Evolutionary conservation across 495 filamentous ascomycete species (phyloP).

Genomic region (Neurospora pannonica): DNA sequence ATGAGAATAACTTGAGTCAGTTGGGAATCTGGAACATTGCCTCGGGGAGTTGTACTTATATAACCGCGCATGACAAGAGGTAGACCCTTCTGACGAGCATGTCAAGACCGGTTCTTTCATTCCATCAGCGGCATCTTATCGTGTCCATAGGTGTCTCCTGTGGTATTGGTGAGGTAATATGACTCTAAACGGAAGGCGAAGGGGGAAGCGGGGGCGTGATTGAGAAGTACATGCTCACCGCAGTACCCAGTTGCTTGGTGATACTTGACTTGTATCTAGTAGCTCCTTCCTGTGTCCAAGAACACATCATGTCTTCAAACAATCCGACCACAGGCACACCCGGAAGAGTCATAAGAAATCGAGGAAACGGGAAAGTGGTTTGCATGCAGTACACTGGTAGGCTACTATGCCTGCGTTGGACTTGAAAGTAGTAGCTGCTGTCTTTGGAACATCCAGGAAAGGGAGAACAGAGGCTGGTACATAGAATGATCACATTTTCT

Average conservation of each 20-base stretch:
- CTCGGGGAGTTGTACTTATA: not conserved
- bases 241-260: not conserved
- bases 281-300: not conserved
- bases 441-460: not conserved
- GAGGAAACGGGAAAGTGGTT: not conserved
- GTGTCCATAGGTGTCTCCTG: not conserved
- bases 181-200: not conserved
- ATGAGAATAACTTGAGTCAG: not conserved
- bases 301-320: not conserved
- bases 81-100: too few relatives aligned
- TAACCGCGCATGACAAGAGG: not conserved
- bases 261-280: not conserved
- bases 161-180: not conserved
- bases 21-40: not conserved
- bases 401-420: not conserved
- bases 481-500: not conserved
- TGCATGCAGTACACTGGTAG: not conserved
- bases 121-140: not conserved
- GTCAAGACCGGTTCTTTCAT: too few relatives aligned
- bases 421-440: not conserved
- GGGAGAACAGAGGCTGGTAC: not conserved
- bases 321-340: not conserved
- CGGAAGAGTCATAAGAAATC: not conserved
- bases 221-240: not conserved
- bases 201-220: not conserved